phyloP scores from a whole-genome alignment of 805 yeast species.

The Sungouiozyma intestinalis region DNA sequence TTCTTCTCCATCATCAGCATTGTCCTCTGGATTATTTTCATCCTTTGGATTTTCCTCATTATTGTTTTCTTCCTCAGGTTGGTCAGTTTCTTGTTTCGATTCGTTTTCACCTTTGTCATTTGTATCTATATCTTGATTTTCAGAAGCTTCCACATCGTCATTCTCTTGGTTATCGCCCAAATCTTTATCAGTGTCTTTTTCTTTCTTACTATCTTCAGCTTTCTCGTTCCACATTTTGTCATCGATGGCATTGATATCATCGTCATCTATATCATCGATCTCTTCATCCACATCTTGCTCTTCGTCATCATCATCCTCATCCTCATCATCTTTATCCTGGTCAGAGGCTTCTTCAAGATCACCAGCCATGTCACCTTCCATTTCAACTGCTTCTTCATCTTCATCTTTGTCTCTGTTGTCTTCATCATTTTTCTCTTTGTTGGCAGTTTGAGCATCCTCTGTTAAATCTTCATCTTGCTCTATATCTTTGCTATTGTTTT shows the following conservation, averaged over 20 bases:
- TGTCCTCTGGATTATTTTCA: constrained; percentile 39
- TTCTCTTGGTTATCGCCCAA: constrained; percentile 46
- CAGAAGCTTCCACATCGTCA: constrained; percentile 29
- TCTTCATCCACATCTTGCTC: constrained; percentile 80
- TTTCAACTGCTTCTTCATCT: constrained; percentile 77
- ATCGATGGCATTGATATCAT: constrained; percentile 90
- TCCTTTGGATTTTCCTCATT: constrained; percentile 29
- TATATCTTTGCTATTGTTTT: constrained; percentile 69
- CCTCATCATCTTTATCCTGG: constrained; percentile 47
- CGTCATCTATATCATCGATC: constrained; percentile 76
- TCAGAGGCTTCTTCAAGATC: constrained; percentile 70
- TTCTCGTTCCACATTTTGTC: constrained; percentile 98
- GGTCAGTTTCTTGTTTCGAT: constrained; percentile 21
- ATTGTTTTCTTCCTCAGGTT: constrained; percentile 29
- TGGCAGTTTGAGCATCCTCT: constrained; percentile 66
- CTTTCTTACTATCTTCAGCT: constrained; percentile 63
- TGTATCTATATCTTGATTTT: constrained; percentile 25
- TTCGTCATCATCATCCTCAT: constrained; percentile 44
- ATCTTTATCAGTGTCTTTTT: constrained; percentile 67
- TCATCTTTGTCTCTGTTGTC: constrained; percentile 45
- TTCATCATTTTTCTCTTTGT: constrained; percentile 62
- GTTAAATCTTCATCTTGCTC: constrained; percentile 86
- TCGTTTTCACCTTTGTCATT: constrained; percentile 18
- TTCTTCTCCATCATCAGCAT: constrained; percentile 40
- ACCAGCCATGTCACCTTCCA: constrained; percentile 97